Evolutionary conservation across 768 basidiomycete species (phyloP), one percentile per base, ranked within the genome.

Genomic region (Lactifluus piperatus): DNA sequence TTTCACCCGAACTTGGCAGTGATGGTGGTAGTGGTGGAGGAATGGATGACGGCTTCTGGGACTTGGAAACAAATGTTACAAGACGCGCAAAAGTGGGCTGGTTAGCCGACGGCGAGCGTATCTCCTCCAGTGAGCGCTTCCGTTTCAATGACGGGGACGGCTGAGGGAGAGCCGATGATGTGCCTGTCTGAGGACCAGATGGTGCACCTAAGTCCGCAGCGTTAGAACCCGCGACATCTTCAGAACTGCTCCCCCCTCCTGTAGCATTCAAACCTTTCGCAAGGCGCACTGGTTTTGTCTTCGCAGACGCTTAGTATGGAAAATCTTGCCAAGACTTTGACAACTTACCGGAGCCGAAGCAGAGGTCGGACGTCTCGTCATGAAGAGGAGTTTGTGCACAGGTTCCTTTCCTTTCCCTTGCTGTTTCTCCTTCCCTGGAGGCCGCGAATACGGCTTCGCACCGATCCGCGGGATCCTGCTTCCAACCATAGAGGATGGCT

Each of bases 381-480:
- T 20, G 37, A 55, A 37, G 10, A 49, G 13, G 13, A 56, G 41
- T 26, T 49, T 62, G 45, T 51, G 51, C 30, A 29, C 24, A 37
- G 54, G 56, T 14, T 56, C 47, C 11, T 54, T 63, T n/a, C 51
- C 56, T 30, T 62, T 59, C 20, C 20, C 51, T 44, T 53, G 46
- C 18, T 62, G 56, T 34, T 27, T 53, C 54, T 46, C 44, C 24
- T 58, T 53, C 7, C 27, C 48, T n/a, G 29, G 27, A 5, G 72
- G 68, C 32, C 67, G 60, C 4, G 68, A 64, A 48, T 73, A 72
- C 1, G 71, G 71, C 57, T 73, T 73, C 18, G 62, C 60, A 22
- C 72, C 72, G 27, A 71, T 70, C 13, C 72, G 55, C 4, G 72
- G 72, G n/a, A 73, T 73, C 57, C 64, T 69, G 54, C 72, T 73